Base-by-base conservation (phyloP, 306 rosid species). In the Oemleria cerasiformis region DNA sequence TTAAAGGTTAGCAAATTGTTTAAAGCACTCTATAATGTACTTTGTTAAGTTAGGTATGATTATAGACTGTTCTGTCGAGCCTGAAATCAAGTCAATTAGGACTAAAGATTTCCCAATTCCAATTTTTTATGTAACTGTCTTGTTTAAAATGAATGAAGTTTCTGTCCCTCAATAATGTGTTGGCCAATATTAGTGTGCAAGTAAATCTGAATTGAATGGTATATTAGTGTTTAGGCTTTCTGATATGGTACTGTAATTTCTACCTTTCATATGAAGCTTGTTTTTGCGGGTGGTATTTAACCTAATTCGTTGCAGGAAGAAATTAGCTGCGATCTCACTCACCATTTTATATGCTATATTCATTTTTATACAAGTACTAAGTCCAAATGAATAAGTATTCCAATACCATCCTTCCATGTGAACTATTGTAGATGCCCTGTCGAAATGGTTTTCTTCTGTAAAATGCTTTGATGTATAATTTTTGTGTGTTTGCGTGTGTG, bases 1-100 rank as follows among this genome's bases (percentile, higher is more conserved):
- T 38, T 76, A 60, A 84, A 86, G 79, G 77, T 83, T 85, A 84
- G 86, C 72, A 72, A 70, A 73, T 79, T 84, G 84, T 79, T 77
- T 72, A 80, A 80, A 73, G 84, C 71, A 84, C 78, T 84, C 64
- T 73, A 72, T 55, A 74, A 50, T 73, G 71, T 82, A 78, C 79
- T 76, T 53, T 82, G 79, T 76, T 79, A 65, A 53, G 65, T 62
- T 75, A 81, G 83, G 81, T 75, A 73, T 71, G 74, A 40, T 77
- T 86, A 81, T 89, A 83, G 65, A 81, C 84, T 74, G 34, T 49
- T 65, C 53, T 80, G 60, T 86, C 61, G 68, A 81, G 71, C 73
- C 69, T 65, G 67, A 64, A 50, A 50, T 62, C 68, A 71, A 68
- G 73, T 66, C 70, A 65, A 72, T 71, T 63, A 75, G 68, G 61